Base-by-base conservation (phyloP, 805 yeast species). In the Zygotorulaspora danielsina region DNA sequence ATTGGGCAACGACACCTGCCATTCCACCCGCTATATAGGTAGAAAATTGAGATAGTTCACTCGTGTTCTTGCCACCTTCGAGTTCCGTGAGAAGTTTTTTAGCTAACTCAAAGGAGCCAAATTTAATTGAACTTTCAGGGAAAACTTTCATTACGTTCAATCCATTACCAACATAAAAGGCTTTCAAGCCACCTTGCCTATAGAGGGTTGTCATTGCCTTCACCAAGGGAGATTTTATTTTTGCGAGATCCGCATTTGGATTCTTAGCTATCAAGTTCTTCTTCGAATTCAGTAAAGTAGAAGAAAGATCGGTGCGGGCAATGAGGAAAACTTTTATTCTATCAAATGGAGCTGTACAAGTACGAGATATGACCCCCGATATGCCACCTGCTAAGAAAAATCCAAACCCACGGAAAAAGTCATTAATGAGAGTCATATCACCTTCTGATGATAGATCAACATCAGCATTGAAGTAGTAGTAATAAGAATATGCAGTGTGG, bases 271-370 rank as follows among this genome's bases (percentile, higher is more conserved):
- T 44, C 6, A 60, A 37, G 45, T 71, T 68, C 26, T 66, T 62
- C 51, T 71, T 79, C 9, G 81, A 75, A 42, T 76, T 78, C 33
- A 84, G 61, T 5, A 83, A 65, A 0, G 87, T 82, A 3, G 89
- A 81, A 0, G 84, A 72, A 32, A 84, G 64, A 58, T 84, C 94
- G 1, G 96, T 81, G 60, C 95, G 76, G 1, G 97, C 97, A 54
- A 93, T 93, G 35, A 93, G 67, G 52, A 85, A 93, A 10, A 93
- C 97, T 60, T 93, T 93, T 16, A 93, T 76, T 59, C 98, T 75
- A 62, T 93, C 98, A 48, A 93, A 85, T 8, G 98, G 98, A 0
- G 97, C 98, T 0, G 98, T 93, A 53, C 93, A 83, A 0, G 97
- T 88, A 65, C 98, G 78, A 10, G 96, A 87, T 3, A 93, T 83